phyloP scores from a whole-genome alignment of 805 yeast genomes.

The Ogataea naganishii region DNA sequence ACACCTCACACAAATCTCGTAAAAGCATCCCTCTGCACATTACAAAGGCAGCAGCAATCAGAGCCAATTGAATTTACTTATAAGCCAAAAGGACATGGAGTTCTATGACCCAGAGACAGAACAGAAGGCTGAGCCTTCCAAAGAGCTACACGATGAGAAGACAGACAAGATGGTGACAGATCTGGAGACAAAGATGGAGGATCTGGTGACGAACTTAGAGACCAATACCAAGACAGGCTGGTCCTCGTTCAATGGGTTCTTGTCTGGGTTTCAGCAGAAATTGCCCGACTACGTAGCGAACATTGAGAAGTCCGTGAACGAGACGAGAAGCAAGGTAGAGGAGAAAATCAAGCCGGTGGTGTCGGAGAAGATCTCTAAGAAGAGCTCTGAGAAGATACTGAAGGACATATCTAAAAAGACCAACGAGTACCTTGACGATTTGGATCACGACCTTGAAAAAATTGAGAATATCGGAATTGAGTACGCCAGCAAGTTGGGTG shows the following conservation, averaged over 20 bases:
- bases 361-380: constrained; percentile 10
- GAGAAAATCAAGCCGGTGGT: constrained; percentile 6
- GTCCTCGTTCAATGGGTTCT: constrained; percentile 25
- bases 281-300: constrained; percentile 22
- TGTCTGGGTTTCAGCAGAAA: constrained; percentile 22
- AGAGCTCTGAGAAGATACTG: constrained; percentile 9
- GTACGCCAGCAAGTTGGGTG: constrained; percentile 51
- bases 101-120: constrained; percentile 19
- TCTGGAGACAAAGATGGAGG: constrained; percentile 33
- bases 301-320: constrained; percentile 16
- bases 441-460: constrained; percentile 66
- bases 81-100: constrained; percentile 15
- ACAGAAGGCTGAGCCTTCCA: constrained; percentile 12
- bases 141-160: constrained; percentile 25
- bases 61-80: neutral
- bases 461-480: constrained; percentile 63
- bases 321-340: constrained; percentile 5
- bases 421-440: constrained; percentile 56
- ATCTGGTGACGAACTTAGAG: constrained; percentile 36
- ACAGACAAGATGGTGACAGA: constrained; percentile 52
- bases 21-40: too few species aligned
- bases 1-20: too few species aligned
- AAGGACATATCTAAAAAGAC: constrained; percentile 31
- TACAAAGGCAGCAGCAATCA: neutral
- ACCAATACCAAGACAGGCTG: constrained; percentile 28